Base-by-base conservation (phyloP, 2,329 filamentous ascomycete species). In the Epichloe elymi region DNA sequence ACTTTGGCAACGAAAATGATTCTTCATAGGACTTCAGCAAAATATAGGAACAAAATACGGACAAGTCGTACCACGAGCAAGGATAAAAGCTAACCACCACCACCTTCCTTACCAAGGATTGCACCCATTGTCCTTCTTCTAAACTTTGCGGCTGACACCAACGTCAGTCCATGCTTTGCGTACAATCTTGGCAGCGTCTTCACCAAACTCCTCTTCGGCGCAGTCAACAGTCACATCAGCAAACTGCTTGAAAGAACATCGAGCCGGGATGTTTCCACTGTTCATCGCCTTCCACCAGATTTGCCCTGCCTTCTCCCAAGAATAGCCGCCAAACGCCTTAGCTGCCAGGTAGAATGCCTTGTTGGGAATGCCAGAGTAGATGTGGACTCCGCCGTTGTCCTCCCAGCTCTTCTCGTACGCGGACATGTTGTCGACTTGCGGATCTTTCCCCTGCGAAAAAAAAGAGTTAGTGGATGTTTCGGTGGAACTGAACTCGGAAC, bases 351-450 rank as follows among this genome's bases (percentile, higher is more conserved):
- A 76, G 55, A 80, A 80, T 2, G 76, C 76, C 54, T 70, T 69
- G 64, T 80, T 80, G 2, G 76, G 76, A 43, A 80, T 79, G 5
- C 76, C 76, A 5, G 74, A 78, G 61, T 71, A 76, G 46, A 75
- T 63, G 60, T 80, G 76, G 3, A 79, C 75, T 35, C 76, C 77
- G 7, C 74, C 73, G 43, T 74, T 72, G 59, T 78, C 75, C 7
- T 72, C 66, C 4, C 52, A 60, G 3, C 63, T 71, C 1, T 57
- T 56, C 44, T 63, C 61, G 59, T 69, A 76, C 36, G 69, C 58
- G 23, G 63, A 64, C 68, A 77, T 74, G 60, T 74, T 65, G 50
- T 62, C 69, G 0, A 73, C 71, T 57, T 79, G 75, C 6, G 70
- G 73, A 63, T 79, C 76, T 57, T 74, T 75, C 54, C 74, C 74